These are phyloP conservation scores for Pythium grandisporangium DNA, from an alignment of 352 stramenopile species.

Conservation along the genomic window DNA sequence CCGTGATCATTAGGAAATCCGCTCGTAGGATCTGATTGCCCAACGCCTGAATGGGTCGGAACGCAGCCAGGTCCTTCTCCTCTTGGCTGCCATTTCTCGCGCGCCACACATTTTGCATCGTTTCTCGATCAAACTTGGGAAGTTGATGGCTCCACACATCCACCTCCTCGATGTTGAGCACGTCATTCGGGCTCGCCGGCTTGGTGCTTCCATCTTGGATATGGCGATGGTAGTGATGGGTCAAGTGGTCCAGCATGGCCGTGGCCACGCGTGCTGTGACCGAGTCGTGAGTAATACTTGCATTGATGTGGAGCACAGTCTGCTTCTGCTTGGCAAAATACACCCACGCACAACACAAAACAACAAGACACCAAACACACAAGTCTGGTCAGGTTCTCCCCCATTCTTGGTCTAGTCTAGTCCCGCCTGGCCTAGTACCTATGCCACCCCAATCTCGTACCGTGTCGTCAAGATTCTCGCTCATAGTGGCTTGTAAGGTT, in stretches of 20 bases:
- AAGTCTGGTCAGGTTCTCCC: no score
- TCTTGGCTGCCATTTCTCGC: conserved; percentile 55
- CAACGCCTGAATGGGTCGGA: conserved; percentile 52
- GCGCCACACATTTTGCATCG: conserved; percentile 60
- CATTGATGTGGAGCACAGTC: conserved; percentile 73
- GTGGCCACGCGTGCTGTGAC: conserved; percentile 56
- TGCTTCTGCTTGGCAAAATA: conserved; percentile 28
- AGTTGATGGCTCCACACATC: conserved; percentile 55
- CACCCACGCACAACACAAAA: not conserved
- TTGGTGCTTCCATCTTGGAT: conserved; percentile 15
- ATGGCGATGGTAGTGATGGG: conserved; percentile 63
- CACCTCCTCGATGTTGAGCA: conserved; percentile 59
- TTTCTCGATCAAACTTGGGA: conserved; percentile 64
- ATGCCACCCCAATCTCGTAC: no score
- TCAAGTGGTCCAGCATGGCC: conserved; percentile 59
- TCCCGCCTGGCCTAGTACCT: no score
- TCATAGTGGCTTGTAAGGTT: no score
- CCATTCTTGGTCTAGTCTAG: no score
- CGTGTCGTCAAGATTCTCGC: no score
- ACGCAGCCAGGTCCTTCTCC: conserved; percentile 37
- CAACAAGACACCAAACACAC: no score
- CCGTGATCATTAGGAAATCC: conserved; percentile 71
- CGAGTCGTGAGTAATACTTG: conserved; percentile 63
- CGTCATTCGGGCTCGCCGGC: conserved; percentile 23
- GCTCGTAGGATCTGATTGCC: conserved; percentile 51